Conservation (phyloP, 208 protist genomes). For the Strigomonas galati region DNA sequence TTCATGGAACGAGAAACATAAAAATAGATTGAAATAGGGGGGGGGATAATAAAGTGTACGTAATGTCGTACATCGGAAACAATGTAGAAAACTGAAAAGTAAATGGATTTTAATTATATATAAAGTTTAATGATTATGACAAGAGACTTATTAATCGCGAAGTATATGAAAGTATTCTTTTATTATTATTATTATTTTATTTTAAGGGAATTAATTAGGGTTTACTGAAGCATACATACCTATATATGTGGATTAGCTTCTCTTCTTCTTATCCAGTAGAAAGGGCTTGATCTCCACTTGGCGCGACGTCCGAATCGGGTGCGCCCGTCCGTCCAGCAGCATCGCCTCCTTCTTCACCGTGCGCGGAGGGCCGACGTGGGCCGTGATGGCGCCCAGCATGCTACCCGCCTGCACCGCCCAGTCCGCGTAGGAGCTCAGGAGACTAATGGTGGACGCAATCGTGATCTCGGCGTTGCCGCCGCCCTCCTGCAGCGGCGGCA, state of each 20-base stretch:
- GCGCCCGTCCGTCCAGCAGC: conserved; percentile 51
- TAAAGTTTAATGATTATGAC: too few species aligned
- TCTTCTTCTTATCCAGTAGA: conserved; percentile 9
- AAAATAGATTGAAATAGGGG: too few species aligned
- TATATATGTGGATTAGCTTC: background rate
- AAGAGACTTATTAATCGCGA: background rate
- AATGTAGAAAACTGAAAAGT: too few species aligned
- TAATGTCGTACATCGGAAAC: too few species aligned
- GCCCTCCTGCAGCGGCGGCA: background rate
- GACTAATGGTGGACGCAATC: conserved; percentile 20
- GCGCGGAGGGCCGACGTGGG: conserved; percentile 51
- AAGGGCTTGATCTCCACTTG: conserved; percentile 66
- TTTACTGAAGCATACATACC: background rate
- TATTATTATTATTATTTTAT: conserved; percentile 4
- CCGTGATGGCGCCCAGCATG: conserved; percentile 63
- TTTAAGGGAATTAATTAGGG: background rate
- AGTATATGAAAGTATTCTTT: background rate
- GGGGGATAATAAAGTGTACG: too few species aligned
- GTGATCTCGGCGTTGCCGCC: conserved; percentile 25
- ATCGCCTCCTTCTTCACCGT: conserved; percentile 66
- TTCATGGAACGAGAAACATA: background rate
- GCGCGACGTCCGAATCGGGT: conserved; percentile 59
- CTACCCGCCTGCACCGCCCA: conserved; percentile 53
- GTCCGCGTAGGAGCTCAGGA: conserved; percentile 53
- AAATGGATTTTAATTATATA: too few species aligned